These are phyloP conservation scores for Quercus bicolor DNA, from an alignment of 306 rosid genomes.

Conservation along the genomic window DNA sequence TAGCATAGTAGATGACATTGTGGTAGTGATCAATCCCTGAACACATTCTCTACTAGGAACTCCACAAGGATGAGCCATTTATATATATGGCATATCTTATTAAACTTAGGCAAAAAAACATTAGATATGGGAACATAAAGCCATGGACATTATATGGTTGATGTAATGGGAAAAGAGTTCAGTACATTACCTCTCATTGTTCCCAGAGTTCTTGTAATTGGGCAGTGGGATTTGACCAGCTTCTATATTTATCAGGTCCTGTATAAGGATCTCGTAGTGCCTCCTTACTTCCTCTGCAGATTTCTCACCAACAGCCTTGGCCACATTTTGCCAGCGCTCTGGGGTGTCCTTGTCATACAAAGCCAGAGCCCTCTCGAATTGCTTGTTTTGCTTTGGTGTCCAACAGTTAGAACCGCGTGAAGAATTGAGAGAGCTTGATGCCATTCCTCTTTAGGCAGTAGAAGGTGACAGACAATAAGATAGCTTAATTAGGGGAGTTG, in stretches of 20 bases:
- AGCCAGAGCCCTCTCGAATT: slow-evolving; percentile 87
- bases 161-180: background rate
- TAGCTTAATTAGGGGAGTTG: background rate
- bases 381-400: slow-evolving; percentile 77
- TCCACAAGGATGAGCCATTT: background rate
- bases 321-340: slow-evolving; percentile 83
- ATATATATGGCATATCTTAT: too few species aligned
- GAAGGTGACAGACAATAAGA: background rate
- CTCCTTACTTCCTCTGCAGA: slow-evolving; percentile 63
- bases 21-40: background rate
- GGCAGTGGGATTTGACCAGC: slow-evolving; percentile 71
- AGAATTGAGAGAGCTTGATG: slow-evolving; percentile 26
- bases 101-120: background rate
- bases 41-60: background rate
- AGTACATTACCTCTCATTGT: slow-evolving; percentile 49
- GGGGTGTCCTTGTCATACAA: slow-evolving; percentile 75
- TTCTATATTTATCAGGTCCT: slow-evolving; percentile 72
- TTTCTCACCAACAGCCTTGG: slow-evolving; percentile 84
- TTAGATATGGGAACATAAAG: background rate
- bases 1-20: background rate
- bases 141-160: background rate
- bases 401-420: slow-evolving; percentile 38
- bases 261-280: slow-evolving; percentile 76
- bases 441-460: slow-evolving; percentile 22
- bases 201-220: slow-evolving; percentile 40